Evolutionary conservation across 1,284 basidiomycete species (phyloP), one percentile per base, ranked within the genome.

Genomic region (Fomitiporia mediterranea): DNA sequence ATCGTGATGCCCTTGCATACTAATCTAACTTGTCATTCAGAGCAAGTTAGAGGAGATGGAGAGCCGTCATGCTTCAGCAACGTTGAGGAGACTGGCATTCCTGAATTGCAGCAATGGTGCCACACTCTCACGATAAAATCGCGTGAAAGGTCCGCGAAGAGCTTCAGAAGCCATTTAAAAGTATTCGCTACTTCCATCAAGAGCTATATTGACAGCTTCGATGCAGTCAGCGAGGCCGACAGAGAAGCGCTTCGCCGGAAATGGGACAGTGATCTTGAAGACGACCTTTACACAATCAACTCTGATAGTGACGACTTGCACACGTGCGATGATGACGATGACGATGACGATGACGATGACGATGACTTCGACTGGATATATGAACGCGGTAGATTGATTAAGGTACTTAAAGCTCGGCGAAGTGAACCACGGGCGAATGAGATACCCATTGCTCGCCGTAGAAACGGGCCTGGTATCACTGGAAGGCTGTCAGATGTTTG

Each of bases 81-180:
- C 51, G 62, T 72, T 21, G 68, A 74, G n/a, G 77, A 83, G 59
- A 82, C 80, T 2, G 77, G 77, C 2, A 75, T 84, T 39, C 82
- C 81, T 4, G 77, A 68, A 4, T 68, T 85, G 1, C 82, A 82
- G 64, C 57, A 72, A 55, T 84, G 82, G 82, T 83, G 81, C 62
- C 79, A 81, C 51, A 63, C 69, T 46, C 69, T 85, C 34, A 83
- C 81, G 2, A 64, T 77, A 27, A 71, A 76, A 0, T 80, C 80
- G 15, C 77, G 81, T n/a, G 74, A 80, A 65, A 77, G 78, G 17
- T 72, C 76, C 6, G 77, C 79, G 0, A 73, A 71, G 48, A 72
- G 69, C 44, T 80, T 81, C 62, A 61, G 79, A 38, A 66, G 68
- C 5, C 76, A 79, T 25, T 65, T 82, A n/a, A 72, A 70, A 53